phyloP scores from a whole-genome alignment of 1,284 basidiomycete genomes.

The Ganoderma leucocontextum region DNA sequence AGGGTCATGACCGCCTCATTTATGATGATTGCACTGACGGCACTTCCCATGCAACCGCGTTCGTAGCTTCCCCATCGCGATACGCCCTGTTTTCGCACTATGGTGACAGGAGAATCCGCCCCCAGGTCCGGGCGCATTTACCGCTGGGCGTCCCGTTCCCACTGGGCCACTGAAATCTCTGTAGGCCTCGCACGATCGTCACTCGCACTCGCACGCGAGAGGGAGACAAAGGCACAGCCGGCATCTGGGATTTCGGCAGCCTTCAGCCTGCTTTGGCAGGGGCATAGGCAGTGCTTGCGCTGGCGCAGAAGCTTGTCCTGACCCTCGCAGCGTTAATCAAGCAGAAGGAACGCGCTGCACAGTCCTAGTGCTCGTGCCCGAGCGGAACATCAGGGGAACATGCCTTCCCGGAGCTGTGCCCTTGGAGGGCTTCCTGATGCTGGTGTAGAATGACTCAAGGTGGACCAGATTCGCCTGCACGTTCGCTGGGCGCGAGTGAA shows the following conservation, averaged over 20 bases:
- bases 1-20: conserved; percentile 14
- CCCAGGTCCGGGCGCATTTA: conserved; percentile 5
- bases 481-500: conserved; percentile 9
- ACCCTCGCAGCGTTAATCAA: conserved; percentile 23
- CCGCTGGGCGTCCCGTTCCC: background rate
- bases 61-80: conserved; percentile 18
- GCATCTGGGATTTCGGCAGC: background rate
- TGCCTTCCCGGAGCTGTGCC: conserved; percentile 9
- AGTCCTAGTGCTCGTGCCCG: conserved; percentile 6
- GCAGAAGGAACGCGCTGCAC: conserved; percentile 14
- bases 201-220: conserved; percentile 7
- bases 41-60: conserved; percentile 24
- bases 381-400: conserved; percentile 1
- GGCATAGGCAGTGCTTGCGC: conserved; percentile 1
- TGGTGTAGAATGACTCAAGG: background rate
- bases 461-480: conserved; percentile 7
- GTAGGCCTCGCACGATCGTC: conserved; percentile 5
- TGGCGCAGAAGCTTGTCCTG: conserved; percentile 4
- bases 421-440: conserved; percentile 2
- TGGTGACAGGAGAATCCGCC: background rate
- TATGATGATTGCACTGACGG: conserved; percentile 20
- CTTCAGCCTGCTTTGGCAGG: conserved; percentile 4
- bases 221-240: conserved; percentile 1
- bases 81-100: conserved; percentile 1
- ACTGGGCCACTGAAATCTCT: background rate